Conservation (phyloP, 805 yeast species). For the Vanderwaltozyma yarrowii region DNA sequence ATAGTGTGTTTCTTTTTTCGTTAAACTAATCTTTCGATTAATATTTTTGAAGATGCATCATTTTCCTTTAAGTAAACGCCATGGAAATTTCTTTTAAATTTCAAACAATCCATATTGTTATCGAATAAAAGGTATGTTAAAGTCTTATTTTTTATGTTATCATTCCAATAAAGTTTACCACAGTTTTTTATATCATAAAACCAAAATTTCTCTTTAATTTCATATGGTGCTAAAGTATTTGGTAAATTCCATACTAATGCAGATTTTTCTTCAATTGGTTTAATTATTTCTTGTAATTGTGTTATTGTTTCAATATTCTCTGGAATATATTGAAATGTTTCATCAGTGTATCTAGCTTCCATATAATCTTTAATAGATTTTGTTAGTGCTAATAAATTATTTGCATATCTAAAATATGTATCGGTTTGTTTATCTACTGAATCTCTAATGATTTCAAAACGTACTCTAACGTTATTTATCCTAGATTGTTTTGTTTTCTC, state of each 20-base stretch:
- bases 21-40: slow-evolving; percentile 14
- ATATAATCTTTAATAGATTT: slow-evolving; percentile 13
- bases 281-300: slow-evolving; percentile 1
- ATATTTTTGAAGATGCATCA: slow-evolving; percentile 8
- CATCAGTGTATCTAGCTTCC: slow-evolving; percentile 1
- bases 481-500: slow-evolving; percentile 9
- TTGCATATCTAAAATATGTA: slow-evolving; percentile 2
- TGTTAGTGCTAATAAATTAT: slow-evolving; percentile 16
- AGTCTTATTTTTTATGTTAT: slow-evolving; percentile 9
- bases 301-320: not conserved
- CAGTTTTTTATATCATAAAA: slow-evolving; percentile 24
- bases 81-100: slow-evolving; percentile 45
- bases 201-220: slow-evolving; percentile 20
- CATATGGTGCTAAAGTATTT: slow-evolving; percentile 7
- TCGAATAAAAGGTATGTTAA: slow-evolving; percentile 32
- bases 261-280: slow-evolving; percentile 15
- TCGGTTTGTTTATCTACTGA: not conserved
- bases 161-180: slow-evolving; percentile 20
- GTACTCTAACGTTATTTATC: slow-evolving; percentile 13
- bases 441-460: slow-evolving; percentile 6
- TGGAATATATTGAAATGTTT: not conserved
- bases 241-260: slow-evolving; percentile 25
- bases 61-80: slow-evolving; percentile 27
- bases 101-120: slow-evolving; percentile 34
- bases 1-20: too few relatives aligned